Evolutionary conservation across 306 rosid genomes (phyloP).

Genomic region (Cajanus cajan): DNA sequence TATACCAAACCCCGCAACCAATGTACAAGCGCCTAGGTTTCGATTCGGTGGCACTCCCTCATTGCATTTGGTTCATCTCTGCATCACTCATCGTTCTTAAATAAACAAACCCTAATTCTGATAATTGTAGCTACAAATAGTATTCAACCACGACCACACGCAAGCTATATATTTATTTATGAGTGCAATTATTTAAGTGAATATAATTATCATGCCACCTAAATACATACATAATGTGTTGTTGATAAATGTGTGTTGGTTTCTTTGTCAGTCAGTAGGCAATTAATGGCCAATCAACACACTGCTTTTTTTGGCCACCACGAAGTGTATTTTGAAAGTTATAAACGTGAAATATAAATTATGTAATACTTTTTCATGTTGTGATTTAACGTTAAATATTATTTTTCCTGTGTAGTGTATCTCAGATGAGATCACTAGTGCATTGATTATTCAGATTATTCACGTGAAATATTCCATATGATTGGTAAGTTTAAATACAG

Average conservation of each 20-base stretch:
- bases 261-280: not conserved
- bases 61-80: conserved; percentile 9
- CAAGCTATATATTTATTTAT: not conserved
- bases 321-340: not conserved
- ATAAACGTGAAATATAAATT: not conserved
- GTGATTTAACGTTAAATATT: not conserved
- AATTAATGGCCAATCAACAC: not conserved
- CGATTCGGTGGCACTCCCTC: conserved; percentile 17
- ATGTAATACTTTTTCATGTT: not conserved
- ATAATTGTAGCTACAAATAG: not conserved
- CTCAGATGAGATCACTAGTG: not conserved
- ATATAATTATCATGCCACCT: not conserved
- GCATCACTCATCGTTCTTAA: not conserved
- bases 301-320: not conserved
- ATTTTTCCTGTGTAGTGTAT: not conserved
- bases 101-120: not conserved
- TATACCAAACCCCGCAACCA: conserved; percentile 5
- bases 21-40: not conserved
- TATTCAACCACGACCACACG: not conserved
- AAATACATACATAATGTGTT: not conserved
- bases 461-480: not conserved
- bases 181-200: not conserved
- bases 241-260: not conserved
- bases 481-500: too few species aligned
- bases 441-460: not conserved